Evolutionary conservation across 805 yeast species (phyloP), one percentile per base, ranked within the genome.

Genomic region (Candida easanensis): DNA sequence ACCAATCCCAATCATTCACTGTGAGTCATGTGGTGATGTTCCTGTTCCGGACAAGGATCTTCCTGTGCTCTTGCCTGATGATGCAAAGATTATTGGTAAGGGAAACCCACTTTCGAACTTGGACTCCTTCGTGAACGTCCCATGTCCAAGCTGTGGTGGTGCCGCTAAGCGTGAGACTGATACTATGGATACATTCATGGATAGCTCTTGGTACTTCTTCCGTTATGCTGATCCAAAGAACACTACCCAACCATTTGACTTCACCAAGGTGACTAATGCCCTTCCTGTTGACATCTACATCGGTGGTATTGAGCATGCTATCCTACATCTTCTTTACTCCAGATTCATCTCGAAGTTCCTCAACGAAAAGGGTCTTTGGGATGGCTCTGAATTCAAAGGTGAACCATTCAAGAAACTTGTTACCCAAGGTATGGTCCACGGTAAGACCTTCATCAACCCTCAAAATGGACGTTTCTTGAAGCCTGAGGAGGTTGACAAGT

Each of bases 351-450:
- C 95, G 20, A 91, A 91, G 58, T 88, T 91, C 53, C 61, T 91
- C 27, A 75, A 77, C 13, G 74, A 78, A 19, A 71, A 73, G 26
- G 89, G 88, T 2, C 56, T 74, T 49, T 88, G 95, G 90, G 69
- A 75, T 41, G 88, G 88, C 6, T 61, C 70, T 3, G 60, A 62
- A 2, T 51, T 68, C 37, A 65, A 66, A 4, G 88, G 87, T 19
- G 99, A 93, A 58, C 99, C 99, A 2, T 80, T 93, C 57, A 74
- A 69, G 44, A 76, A 76, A 46, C 70, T 93, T 27, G 82, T 91
- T 2, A 90, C 97, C 2, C 98, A 91, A 62, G 99, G 99, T 15
- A 93, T 93, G 99, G 99, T 93, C 4, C 97, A 91, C 48, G 98
- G 97, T 3, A 80, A 78, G 57, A 93, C 99, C 0, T 86, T 61